These are phyloP conservation scores for Suillus ampliporus DNA, from an alignment of 768 basidiomycete species.

Conservation along the genomic window DNA sequence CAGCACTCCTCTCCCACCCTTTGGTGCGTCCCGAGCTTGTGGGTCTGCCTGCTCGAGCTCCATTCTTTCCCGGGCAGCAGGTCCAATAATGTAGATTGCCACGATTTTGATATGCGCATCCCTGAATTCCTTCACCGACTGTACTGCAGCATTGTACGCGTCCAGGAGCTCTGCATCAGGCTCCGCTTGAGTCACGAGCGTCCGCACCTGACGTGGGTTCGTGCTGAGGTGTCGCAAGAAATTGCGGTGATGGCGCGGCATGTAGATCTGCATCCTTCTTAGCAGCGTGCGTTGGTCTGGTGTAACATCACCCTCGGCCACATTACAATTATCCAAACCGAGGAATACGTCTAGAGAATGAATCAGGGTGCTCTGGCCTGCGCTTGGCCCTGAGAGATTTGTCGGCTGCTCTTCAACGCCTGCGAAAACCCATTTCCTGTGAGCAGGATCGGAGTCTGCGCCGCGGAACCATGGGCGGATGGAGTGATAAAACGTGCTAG, in stretches of 20 bases:
- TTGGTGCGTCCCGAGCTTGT: slow-evolving; percentile 22
- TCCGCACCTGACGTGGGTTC: slow-evolving; percentile 65
- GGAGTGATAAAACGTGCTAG: slow-evolving; percentile 70
- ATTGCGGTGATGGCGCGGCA: slow-evolving; percentile 82
- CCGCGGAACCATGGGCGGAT: slow-evolving; percentile 87
- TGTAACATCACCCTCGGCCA: slow-evolving; percentile 15
- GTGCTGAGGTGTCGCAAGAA: slow-evolving; percentile 71
- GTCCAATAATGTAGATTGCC: slow-evolving; percentile 75
- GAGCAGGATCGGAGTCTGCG: slow-evolving; percentile 54
- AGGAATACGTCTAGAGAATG: slow-evolving; percentile 78
- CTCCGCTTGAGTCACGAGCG: slow-evolving; percentile 45
- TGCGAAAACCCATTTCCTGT: slow-evolving; percentile 62
- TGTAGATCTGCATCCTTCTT: slow-evolving; percentile 77
- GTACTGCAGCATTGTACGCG: slow-evolving; percentile 70
- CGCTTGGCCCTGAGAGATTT: slow-evolving; percentile 78
- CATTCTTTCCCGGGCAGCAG: slow-evolving; percentile 46
- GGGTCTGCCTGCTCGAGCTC: slow-evolving; percentile 16
- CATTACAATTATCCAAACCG: slow-evolving; percentile 58
- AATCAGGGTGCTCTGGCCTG: slow-evolving; percentile 81
- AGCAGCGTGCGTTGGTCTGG: slow-evolving; percentile 52
- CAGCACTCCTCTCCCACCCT: slow-evolving; percentile 36
- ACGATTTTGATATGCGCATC: slow-evolving; percentile 82
- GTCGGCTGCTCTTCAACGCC: slow-evolving; percentile 58
- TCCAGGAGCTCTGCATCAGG: slow-evolving; percentile 41
- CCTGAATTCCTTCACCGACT: slow-evolving; percentile 71